A percentile compares a stretch with the other conserved stretches of the same genome.
Conservation (phyloP, 768 basidiomycete species). For the Tulasnella sp. region DNA sequence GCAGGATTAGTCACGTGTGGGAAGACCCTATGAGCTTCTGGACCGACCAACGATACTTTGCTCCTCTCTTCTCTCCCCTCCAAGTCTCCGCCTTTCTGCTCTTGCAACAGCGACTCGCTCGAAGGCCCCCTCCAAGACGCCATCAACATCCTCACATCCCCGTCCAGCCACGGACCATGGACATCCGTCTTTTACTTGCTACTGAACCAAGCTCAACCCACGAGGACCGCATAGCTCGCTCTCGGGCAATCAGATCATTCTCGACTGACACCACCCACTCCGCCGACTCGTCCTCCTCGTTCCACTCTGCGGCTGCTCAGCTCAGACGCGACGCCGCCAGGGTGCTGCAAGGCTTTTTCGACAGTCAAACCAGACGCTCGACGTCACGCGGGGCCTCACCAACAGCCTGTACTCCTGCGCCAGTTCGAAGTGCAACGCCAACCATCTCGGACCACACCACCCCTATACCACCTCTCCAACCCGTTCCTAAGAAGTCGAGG, state of each 20-base stretch:
- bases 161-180: conserved; percentile 22
- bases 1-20: background rate
- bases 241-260: conserved; percentile 21
- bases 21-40: background rate
- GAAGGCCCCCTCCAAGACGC: conserved; percentile 9
- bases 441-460: background rate
- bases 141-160: background rate
- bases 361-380: conserved; percentile 9
- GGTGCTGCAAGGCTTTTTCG: conserved; percentile 22
- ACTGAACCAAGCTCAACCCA: conserved; percentile 19
- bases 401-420: background rate
- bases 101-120: background rate
- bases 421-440: conserved; percentile 23
- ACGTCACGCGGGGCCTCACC: conserved; percentile 24
- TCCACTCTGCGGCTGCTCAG: background rate
- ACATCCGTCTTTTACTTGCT: conserved; percentile 26
- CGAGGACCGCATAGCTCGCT: conserved; percentile 20
- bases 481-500: background rate
- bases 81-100: conserved; percentile 12
- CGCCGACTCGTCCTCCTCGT: background rate
- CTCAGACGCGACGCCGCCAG: conserved; percentile 21
- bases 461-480: background rate
- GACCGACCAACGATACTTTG: background rate
- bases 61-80: conserved; percentile 4
- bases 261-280: conserved; percentile 21